Evolutionary conservation across 352 stramenopile species (phyloP).

Genomic region (Globisporangium sylvaticum): DNA sequence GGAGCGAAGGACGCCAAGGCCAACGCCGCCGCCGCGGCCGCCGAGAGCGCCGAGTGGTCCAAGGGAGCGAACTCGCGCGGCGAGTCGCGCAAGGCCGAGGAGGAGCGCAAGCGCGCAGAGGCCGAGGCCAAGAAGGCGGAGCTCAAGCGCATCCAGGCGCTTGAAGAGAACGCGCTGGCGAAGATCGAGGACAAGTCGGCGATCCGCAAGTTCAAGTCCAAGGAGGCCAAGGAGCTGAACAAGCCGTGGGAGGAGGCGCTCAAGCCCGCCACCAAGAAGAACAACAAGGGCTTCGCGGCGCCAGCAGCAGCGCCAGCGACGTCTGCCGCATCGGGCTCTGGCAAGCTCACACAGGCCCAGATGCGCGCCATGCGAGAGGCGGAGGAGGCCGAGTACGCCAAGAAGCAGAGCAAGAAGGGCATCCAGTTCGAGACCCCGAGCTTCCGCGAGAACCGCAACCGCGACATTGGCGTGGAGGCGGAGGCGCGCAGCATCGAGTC

Average conservation of each 20-base stretch:
- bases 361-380: neutral
- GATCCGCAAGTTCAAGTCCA: neutral
- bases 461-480: neutral
- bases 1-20: constrained; percentile 31
- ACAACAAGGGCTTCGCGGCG: neutral
- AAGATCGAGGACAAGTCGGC: neutral
- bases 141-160: neutral
- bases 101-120: neutral
- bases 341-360: neutral
- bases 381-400: neutral
- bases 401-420: neutral
- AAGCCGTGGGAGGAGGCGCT: neutral
- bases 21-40: neutral
- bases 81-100: neutral
- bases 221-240: neutral
- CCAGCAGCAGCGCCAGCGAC: neutral
- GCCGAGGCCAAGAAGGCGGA: neutral
- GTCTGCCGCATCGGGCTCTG: neutral
- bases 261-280: neutral
- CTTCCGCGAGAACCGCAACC: neutral
- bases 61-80: neutral
- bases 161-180: neutral
- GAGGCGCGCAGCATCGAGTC: neutral
- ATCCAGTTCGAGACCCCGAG: neutral
- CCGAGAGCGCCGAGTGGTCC: neutral